Evolutionary conservation across 2,329 filamentous ascomycete species (phyloP).

Genomic region (Fusarium udum): DNA sequence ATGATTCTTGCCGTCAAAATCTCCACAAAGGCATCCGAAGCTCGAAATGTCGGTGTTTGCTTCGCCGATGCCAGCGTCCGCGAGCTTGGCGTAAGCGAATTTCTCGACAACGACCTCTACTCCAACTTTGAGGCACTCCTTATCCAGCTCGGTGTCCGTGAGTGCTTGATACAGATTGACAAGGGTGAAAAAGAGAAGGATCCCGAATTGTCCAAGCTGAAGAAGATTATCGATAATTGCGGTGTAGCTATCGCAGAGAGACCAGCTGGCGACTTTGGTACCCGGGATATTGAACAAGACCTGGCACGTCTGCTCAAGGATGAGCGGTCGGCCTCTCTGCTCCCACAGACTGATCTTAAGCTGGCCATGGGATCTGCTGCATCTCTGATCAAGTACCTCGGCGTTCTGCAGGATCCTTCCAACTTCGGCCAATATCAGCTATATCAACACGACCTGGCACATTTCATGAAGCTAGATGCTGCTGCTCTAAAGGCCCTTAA

Average conservation of each 20-base stretch:
- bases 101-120: conserved; percentile 98
- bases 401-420: conserved; percentile 86
- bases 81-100: conserved; percentile 96
- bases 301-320: conserved; percentile 87
- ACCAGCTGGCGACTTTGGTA: conserved; percentile 79
- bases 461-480: conserved; percentile 98
- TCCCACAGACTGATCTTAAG: conserved; percentile 93
- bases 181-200: conserved; percentile 85
- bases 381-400: conserved; percentile 92
- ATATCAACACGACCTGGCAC: conserved; percentile 95
- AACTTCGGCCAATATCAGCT: conserved; percentile 98
- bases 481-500: conserved; percentile 94
- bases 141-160: conserved; percentile 94
- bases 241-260: conserved; percentile 90
- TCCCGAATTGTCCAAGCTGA: conserved; percentile 85
- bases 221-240: conserved; percentile 90
- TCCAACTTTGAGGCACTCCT: conserved; percentile 97
- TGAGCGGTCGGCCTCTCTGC: conserved; percentile 76
- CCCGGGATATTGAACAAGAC: conserved; percentile 95
- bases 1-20: conserved; percentile 97
- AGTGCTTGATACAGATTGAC: conserved; percentile 88
- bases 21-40: conserved; percentile 85
- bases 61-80: conserved; percentile 97
- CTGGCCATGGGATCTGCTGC: conserved; percentile 95
- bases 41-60: conserved; percentile 89